phyloP scores from a whole-genome alignment of 257 asterid genomes.

The Orobanche coerulescens region DNA sequence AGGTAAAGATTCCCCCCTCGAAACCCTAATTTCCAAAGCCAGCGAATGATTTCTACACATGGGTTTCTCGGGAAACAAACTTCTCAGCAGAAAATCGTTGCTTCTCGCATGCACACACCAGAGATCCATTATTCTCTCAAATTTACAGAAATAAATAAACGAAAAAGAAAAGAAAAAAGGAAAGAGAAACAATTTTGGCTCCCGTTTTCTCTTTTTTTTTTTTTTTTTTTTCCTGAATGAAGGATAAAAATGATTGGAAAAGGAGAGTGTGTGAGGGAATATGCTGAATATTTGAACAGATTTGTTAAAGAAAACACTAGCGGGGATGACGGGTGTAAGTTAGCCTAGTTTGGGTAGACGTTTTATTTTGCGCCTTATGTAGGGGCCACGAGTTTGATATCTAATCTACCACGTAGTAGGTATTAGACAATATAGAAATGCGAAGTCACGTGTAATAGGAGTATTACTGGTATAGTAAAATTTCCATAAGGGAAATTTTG shows the following conservation, averaged over 20 bases:
- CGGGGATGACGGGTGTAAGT: not conserved
- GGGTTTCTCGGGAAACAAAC: conserved; percentile 49
- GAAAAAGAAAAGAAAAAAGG: too few species aligned
- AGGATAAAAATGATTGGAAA: not conserved
- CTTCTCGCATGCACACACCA: conserved; percentile 42
- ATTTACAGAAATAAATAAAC: too few species aligned
- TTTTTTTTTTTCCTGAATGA: not conserved
- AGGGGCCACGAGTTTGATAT: too few species aligned
- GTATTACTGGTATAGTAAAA: too few species aligned
- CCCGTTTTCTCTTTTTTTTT: not conserved
- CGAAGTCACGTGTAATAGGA: too few species aligned
- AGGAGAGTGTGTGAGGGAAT: conserved; percentile 14
- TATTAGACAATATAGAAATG: too few species aligned
- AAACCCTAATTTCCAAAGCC: conserved; percentile 37
- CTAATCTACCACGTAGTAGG: too few species aligned
- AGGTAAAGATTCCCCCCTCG: conserved; percentile 28
- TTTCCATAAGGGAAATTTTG: too few species aligned
- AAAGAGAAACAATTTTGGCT: not conserved
- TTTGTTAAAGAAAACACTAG: conserved; percentile 16
- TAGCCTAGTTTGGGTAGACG: not conserved
- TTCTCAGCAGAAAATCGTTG: conserved; percentile 37
- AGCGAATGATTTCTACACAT: conserved; percentile 29
- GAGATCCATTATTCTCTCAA: conserved; percentile 38
- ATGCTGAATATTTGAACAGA: conserved; percentile 25
- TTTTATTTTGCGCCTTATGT: not conserved